Evolutionary conservation across 768 basidiomycete genomes (phyloP).

Genomic region (Amanita brunnescens): DNA sequence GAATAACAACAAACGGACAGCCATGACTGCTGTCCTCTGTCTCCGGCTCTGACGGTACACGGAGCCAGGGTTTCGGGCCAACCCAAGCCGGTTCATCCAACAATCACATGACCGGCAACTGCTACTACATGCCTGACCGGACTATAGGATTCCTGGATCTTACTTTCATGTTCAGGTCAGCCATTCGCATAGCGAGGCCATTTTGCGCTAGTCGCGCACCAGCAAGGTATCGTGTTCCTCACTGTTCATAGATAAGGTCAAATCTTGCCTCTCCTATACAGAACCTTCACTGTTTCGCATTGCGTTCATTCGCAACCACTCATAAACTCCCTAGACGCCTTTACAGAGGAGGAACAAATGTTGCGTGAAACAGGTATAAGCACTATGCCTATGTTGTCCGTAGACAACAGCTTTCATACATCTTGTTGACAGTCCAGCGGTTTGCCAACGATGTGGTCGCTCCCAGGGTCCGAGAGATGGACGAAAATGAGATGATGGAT

Average conservation of each 20-base stretch:
- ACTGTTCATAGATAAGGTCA: background rate
- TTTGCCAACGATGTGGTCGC: conserved; percentile 86
- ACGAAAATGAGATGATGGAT: conserved; percentile 95
- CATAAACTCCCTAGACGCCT: conserved; percentile 63
- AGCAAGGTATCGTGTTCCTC: background rate
- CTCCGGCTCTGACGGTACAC: too few relatives aligned
- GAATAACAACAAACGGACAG: conserved; percentile 31
- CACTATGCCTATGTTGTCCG: background rate
- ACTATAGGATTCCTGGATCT: background rate
- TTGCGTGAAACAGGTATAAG: conserved; percentile 78
- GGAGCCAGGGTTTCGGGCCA: too few relatives aligned
- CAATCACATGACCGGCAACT: conserved; percentile 16
- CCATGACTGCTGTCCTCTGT: conserved; percentile 32
- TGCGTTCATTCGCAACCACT: conserved; percentile 18
- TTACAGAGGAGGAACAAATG: conserved; percentile 94
- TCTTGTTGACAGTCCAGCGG: conserved; percentile 53
- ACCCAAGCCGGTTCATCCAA: background rate
- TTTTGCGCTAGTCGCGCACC: background rate
- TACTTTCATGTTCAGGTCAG: conserved; percentile 6
- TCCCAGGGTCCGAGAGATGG: conserved; percentile 95
- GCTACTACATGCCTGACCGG: background rate
- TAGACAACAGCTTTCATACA: background rate
- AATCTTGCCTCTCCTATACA: conserved; percentile 10
- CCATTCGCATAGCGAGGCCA: background rate
- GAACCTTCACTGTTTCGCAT: conserved; percentile 21